These are phyloP conservation scores for Calonectria pteridis DNA, from an alignment of 2,329 filamentous ascomycete genomes.

Conservation along the genomic window DNA sequence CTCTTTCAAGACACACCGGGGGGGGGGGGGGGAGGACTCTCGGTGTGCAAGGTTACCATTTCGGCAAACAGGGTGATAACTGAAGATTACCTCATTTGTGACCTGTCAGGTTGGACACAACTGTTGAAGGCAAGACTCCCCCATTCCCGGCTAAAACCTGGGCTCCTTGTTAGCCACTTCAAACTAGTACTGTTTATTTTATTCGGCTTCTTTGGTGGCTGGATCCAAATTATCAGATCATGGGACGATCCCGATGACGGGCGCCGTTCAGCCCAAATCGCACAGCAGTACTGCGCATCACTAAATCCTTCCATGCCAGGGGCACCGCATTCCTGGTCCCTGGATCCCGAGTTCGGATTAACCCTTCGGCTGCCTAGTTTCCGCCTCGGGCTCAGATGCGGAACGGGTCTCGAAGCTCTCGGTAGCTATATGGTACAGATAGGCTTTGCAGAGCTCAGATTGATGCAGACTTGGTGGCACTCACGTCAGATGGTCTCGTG, in stretches of 20 bases:
- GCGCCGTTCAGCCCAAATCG: not conserved
- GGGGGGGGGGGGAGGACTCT: not conserved
- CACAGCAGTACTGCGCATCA: not conserved
- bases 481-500: constrained; percentile 13
- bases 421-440: constrained; percentile 9
- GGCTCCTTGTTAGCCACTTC: not conserved
- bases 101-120: constrained; percentile 15
- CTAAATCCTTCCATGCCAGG: not conserved
- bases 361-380: not conserved
- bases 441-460: constrained; percentile 3
- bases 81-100: constrained; percentile 2
- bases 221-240: constrained; percentile 6
- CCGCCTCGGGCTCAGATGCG: constrained; percentile 11
- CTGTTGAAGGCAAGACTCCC: not conserved
- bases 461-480: constrained; percentile 4
- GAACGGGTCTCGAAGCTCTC: not conserved
- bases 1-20: not conserved
- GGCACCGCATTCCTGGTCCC: constrained; percentile 5
- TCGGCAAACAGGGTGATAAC: not conserved
- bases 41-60: not conserved
- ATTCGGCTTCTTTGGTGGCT: not conserved
- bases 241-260: constrained; percentile 11
- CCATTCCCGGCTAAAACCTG: constrained; percentile 14
- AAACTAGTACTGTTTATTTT: constrained; percentile 3
- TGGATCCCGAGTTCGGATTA: constrained; percentile 16